Base-by-base conservation (phyloP, 306 rosid species). In the Citrullus colocynthis region DNA sequence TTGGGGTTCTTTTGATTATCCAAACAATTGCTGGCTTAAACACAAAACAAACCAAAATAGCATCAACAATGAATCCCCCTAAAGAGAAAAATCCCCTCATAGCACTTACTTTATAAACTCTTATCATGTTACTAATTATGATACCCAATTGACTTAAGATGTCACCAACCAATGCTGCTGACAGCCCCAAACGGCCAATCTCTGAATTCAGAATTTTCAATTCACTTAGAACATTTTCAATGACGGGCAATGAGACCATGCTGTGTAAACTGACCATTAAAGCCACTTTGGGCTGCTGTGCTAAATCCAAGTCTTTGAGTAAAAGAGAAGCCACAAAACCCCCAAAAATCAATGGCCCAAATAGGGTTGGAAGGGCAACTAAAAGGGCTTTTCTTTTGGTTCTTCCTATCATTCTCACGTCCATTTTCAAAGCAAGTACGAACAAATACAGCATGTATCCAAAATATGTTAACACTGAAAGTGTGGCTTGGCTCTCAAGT, bases 361-460 rank as follows among this genome's bases (percentile, higher is more conserved):
- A 6, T 3, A 86, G 6, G n/a, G 88, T 78, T 1, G 15, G 13
- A 6, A 83, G 7, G 9, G 85, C 90, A 10, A 81, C 76, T 9
- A 76, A 9, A 80, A 85, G 44, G 0, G 91, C 78, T 45, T 78
- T 89, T 54, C 45, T 80, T 61, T 91, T 91, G 15, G 82, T 82
- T 36, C 83, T 88, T 1, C 58, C 41, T 44, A 87, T 78, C 88
- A 87, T 34, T 57, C 84, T 79, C 12, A 81, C 55, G 44, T 93
- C 92, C 91, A 89, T 89, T 66, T 89, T 88, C 1, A 87, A 92
- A 2, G 87, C 89, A 1, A 62, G 55, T 28, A 81, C 37, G 37
- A 93, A 91, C 36, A 84, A 2, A 80, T 83, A 89, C 1, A 87
- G 39, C 0, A 52, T 59, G 39, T 59, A 85, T 14, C 93, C 93